Evolutionary conservation across 140 eudicot species (phyloP), one percentile per base, ranked within the genome.

Genomic region (Bidens hawaiensis): DNA sequence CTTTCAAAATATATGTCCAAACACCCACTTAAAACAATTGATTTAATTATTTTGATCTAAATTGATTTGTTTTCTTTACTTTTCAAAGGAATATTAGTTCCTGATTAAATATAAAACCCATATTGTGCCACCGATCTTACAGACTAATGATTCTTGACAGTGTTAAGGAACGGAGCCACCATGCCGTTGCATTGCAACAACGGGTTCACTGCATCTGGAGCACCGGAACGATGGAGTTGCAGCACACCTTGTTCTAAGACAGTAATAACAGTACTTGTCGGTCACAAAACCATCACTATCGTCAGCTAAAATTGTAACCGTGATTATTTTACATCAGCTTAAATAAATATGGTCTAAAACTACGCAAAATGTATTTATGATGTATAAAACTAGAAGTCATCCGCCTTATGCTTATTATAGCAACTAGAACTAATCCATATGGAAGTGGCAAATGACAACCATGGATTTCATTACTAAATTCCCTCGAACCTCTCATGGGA

Each of bases 161-260:
- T 63, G 64, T 48, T 71, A 50, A 25, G 19, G 75, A 65, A 52
- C 77, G 14, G 75, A 65, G 48, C 77, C 64, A 52, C 76, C 86
- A 57, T 68, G 77, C 40, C 68, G 69, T 76, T 76, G 81, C 81
- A 76, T 76, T 4, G 76, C 81, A 63, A 76, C 75, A 23, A 75
- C 80, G 4, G 67, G 68, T 43, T 75, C 76, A 16, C 70, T 69
- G 17, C 80, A 75, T 10, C 97, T 76, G 22, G 83, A 53, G 79
- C 95, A 90, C 67, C 95, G 69, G 57, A 90, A 90, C 11, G 94
- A 72, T 18, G 81, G 68, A 53, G 87, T 41, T n/a, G 94, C 87
- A 31, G 95, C 86, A 63, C 97, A 90, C 62, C 95, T 74, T 57
- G 97, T 90, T 79, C 84, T 86, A 72, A 90, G 97, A 68, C 97